These are phyloP conservation scores for Pythium apleroticum DNA, from an alignment of 352 stramenopile species.

Conservation along the genomic window DNA sequence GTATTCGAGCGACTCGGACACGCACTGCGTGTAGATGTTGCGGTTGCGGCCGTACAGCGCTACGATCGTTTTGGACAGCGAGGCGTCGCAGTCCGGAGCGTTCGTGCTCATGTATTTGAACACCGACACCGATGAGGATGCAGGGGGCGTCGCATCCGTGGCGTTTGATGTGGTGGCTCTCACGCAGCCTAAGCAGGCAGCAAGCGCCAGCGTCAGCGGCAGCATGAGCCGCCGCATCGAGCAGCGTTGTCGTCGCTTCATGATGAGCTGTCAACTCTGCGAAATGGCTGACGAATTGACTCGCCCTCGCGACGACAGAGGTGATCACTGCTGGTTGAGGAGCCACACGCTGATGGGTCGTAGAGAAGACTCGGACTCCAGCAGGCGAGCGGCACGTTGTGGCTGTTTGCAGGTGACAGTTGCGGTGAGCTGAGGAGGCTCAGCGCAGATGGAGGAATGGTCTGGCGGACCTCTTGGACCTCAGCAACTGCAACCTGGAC, in stretches of 20 bases:
- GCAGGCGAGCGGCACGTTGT: neutral
- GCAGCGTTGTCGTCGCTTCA: neutral
- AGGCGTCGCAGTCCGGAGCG: constrained; percentile 11
- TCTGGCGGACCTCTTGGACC: neutral
- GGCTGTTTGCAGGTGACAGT: neutral
- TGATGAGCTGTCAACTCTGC: neutral
- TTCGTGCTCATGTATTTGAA: constrained; percentile 22
- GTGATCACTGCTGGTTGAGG: neutral
- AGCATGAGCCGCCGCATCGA: neutral
- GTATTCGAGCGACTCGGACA: constrained; percentile 42
- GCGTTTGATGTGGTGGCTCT: neutral
- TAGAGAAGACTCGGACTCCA: neutral
- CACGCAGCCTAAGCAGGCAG: neutral
- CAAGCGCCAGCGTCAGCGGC: neutral
- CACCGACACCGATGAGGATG: neutral
- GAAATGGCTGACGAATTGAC: neutral
- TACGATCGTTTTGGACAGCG: constrained; percentile 33
- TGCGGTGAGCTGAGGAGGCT: neutral
- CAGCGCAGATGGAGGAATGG: neutral
- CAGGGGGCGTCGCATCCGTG: neutral
- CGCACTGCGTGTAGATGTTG: constrained; percentile 48
- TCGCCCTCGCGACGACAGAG: neutral
- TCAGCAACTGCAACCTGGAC: constrained; percentile 1
- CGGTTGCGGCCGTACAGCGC: constrained; percentile 51
- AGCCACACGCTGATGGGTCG: neutral